These are phyloP conservation scores for Durusdinium trenchii DNA, from an alignment of 73 alveolate genomes.

Conservation along the genomic window DNA sequence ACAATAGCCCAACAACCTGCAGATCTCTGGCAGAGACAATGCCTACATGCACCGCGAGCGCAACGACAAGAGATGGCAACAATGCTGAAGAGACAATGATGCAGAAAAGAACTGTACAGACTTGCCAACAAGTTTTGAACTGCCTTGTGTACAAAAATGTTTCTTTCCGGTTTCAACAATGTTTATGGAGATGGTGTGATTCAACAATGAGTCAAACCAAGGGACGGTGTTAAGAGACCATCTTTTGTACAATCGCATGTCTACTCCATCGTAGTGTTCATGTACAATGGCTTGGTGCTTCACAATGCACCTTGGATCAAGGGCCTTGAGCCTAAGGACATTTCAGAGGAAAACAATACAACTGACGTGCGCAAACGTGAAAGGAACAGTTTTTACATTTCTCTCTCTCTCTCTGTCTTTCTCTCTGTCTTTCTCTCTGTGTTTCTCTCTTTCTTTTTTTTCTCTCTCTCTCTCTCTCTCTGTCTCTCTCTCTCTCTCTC, in stretches of 20 bases:
- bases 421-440: too few relatives aligned
- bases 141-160: not conserved
- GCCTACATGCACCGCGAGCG: not conserved
- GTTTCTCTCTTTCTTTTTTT: too few relatives aligned
- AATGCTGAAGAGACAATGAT: not conserved
- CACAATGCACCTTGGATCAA: not conserved
- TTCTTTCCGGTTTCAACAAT: not conserved
- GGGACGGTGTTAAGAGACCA: constrained; percentile 28
- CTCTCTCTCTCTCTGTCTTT: too few relatives aligned
- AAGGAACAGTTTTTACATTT: too few relatives aligned
- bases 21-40: not conserved
- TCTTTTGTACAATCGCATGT: too few relatives aligned
- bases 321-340: not conserved
- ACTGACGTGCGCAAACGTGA: not conserved
- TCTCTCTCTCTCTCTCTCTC: too few relatives aligned
- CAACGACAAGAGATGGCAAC: not conserved
- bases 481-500: too few relatives aligned
- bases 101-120: not conserved
- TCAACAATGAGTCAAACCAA: not conserved
- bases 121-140: not conserved
- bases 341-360: not conserved
- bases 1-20: not conserved
- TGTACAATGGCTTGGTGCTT: too few relatives aligned
- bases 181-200: not conserved
- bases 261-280: too few relatives aligned